Evolutionary conservation across 139 green algal species (phyloP).

Genomic region (Chlorella ohadii): DNA sequence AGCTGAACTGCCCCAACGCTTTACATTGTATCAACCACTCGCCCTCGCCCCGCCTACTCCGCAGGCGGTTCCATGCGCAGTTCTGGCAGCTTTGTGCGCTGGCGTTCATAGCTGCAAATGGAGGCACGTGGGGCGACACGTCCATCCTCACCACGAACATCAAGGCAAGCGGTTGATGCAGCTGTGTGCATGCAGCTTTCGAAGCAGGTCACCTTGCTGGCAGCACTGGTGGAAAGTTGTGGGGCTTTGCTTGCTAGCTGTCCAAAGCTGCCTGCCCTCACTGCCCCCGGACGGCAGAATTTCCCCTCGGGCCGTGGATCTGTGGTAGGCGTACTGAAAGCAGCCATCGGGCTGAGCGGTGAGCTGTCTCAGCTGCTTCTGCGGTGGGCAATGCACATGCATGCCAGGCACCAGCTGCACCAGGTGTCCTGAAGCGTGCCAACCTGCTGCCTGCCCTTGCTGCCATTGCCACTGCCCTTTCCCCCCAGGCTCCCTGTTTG

Average conservation of each 20-base stretch:
- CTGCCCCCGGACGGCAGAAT: slow-evolving; percentile 56
- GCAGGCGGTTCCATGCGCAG: slow-evolving; percentile 14
- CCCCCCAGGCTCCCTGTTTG: slow-evolving; percentile 30
- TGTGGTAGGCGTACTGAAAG: slow-evolving; percentile 84
- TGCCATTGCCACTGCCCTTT: background rate
- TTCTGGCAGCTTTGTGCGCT: slow-evolving; percentile 42
- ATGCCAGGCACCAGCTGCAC: no score
- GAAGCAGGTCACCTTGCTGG: no score
- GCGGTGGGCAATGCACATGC: no score
- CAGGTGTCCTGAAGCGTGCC: no score
- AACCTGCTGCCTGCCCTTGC: no score
- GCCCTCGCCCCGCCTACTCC: background rate
- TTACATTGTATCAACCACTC: no score
- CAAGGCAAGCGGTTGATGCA: slow-evolving; percentile 15
- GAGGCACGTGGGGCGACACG: slow-evolving; percentile 78
- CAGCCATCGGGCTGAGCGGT: slow-evolving; percentile 56
- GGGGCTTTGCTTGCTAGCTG: slow-evolving; percentile 28
- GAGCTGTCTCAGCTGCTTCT: no score
- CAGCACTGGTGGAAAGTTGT: no score
- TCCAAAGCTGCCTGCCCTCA: background rate
- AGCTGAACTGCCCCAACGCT: no score
- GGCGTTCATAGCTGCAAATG: slow-evolving; percentile 58
- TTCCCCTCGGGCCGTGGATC: slow-evolving; percentile 79
- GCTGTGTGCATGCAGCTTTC: no score
- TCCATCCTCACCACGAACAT: slow-evolving; percentile 76